Evolutionary conservation across 2,329 filamentous ascomycete genomes (phyloP).

Genomic region (Aspergillus tamarii): DNA sequence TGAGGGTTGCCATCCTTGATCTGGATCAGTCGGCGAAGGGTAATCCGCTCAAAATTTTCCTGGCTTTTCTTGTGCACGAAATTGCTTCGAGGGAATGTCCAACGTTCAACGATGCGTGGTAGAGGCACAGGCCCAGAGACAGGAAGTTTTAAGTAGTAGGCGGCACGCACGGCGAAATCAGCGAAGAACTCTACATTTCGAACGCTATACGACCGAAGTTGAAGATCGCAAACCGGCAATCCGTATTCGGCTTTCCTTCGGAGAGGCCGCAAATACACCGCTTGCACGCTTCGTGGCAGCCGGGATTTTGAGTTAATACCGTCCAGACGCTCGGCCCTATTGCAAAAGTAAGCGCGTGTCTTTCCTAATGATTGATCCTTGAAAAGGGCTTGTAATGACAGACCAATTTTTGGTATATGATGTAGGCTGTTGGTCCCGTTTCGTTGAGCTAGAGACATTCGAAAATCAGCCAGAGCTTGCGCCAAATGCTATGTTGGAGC

Average conservation of each 20-base stretch:
- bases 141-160: slow-evolving; percentile 88
- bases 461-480: slow-evolving; percentile 1
- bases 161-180: slow-evolving; percentile 91
- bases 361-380: background rate
- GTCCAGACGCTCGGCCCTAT: slow-evolving; percentile 42
- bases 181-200: slow-evolving; percentile 92
- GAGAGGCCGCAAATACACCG: slow-evolving; percentile 82
- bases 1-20: slow-evolving; percentile 91
- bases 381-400: background rate
- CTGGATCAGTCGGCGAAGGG: slow-evolving; percentile 81
- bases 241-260: slow-evolving; percentile 74
- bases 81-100: slow-evolving; percentile 86
- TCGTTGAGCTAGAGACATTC: background rate
- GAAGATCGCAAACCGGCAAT: slow-evolving; percentile 84
- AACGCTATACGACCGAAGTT: slow-evolving; percentile 86
- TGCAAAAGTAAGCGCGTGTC: slow-evolving; percentile 7
- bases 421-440: background rate
- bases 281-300: slow-evolving; percentile 78
- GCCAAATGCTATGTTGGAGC: background rate
- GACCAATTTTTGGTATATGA: slow-evolving; percentile 14
- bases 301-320: slow-evolving; percentile 50
- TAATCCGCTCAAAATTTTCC: slow-evolving; percentile 96
- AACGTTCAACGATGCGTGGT: slow-evolving; percentile 84
- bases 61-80: slow-evolving; percentile 98
- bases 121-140: slow-evolving; percentile 84